Conservation (phyloP, 345 rosid species). For the Salix purpurea region DNA sequence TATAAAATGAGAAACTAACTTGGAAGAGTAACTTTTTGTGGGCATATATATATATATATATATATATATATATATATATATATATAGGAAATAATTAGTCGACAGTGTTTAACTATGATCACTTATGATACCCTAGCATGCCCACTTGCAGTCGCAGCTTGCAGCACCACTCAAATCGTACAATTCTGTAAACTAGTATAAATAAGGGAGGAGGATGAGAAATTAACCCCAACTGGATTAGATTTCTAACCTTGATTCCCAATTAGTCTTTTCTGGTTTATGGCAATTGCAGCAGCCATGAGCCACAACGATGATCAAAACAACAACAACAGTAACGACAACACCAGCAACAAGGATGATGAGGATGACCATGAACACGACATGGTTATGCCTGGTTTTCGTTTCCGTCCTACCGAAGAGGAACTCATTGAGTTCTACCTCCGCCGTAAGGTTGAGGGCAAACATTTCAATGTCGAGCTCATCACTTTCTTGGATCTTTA, state of each 20-base stretch:
- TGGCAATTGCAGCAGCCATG: slow-evolving; percentile 70
- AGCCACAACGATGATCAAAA: slow-evolving; percentile 36
- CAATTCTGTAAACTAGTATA: slow-evolving; percentile 20
- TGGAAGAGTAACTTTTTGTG: too few species aligned
- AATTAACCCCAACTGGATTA: slow-evolving; percentile 1
- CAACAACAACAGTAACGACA: slow-evolving; percentile 17
- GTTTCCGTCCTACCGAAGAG: slow-evolving; percentile 98
- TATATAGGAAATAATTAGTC: background rate
- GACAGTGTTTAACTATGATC: background rate
- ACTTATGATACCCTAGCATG: background rate
- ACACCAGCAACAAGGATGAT: slow-evolving; percentile 20
- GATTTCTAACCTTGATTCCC: background rate
- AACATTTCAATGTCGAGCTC: slow-evolving; percentile 94
- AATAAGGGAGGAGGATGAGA: slow-evolving; percentile 3
- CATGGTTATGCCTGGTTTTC: slow-evolving; percentile 97
- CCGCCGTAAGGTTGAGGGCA: slow-evolving; percentile 99
- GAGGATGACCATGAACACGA: slow-evolving; percentile 83
- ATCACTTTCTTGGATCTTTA: slow-evolving; percentile 98
- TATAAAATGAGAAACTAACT: too few species aligned
- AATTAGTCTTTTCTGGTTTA: slow-evolving; percentile 25
- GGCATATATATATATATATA: too few species aligned
- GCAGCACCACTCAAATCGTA: slow-evolving; percentile 29
- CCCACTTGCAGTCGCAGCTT: background rate
- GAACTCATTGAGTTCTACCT: slow-evolving; percentile 98
- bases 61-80: background rate